Evolutionary conservation across 192 early-diverging fungal genomes (phyloP).

Genomic region (Umbelopsis ramanniana): DNA sequence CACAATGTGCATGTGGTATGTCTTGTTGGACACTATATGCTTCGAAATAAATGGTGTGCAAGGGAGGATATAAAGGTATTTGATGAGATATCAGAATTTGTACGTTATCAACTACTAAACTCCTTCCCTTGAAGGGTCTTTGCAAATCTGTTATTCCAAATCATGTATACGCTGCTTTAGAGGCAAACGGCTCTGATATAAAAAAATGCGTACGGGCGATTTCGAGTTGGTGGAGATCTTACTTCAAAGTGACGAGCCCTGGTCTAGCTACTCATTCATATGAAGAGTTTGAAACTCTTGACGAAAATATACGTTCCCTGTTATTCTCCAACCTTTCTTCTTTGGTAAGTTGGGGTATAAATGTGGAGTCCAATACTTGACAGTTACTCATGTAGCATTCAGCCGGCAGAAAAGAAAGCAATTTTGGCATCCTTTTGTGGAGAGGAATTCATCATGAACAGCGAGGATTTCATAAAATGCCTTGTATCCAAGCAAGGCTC

Average conservation of each 20-base stretch:
- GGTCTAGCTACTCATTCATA: slow-evolving; percentile 25
- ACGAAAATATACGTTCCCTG: not conserved
- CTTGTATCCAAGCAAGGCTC: slow-evolving; percentile 34
- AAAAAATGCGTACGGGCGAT: slow-evolving; percentile 20
- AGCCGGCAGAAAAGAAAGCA: slow-evolving; percentile 11
- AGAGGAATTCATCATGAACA: slow-evolving; percentile 19
- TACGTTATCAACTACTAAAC: not conserved
- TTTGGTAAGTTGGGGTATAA: not conserved
- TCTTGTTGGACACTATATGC: slow-evolving; percentile 54
- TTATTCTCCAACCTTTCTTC: not conserved
- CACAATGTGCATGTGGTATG: slow-evolving; percentile 67
- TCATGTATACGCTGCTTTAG: slow-evolving; percentile 2
- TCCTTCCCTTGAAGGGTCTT: not conserved
- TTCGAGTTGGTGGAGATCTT: slow-evolving; percentile 39
- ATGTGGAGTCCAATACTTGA: not conserved
- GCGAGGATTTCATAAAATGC: slow-evolving; percentile 25
- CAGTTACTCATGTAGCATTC: not conserved
- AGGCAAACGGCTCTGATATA: slow-evolving; percentile 10
- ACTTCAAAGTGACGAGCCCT: slow-evolving; percentile 29
- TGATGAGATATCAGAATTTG: not conserved
- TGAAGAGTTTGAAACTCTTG: slow-evolving; percentile 13
- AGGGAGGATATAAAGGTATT: slow-evolving; percentile 44
- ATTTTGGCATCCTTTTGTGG: slow-evolving; percentile 6
- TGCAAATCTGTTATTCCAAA: slow-evolving; percentile 45
- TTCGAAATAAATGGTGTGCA: slow-evolving; percentile 65